Evolutionary conservation across 768 basidiomycete genomes (phyloP), one percentile per base, ranked within the genome.

Genomic region (Filobasidium wieringae): DNA sequence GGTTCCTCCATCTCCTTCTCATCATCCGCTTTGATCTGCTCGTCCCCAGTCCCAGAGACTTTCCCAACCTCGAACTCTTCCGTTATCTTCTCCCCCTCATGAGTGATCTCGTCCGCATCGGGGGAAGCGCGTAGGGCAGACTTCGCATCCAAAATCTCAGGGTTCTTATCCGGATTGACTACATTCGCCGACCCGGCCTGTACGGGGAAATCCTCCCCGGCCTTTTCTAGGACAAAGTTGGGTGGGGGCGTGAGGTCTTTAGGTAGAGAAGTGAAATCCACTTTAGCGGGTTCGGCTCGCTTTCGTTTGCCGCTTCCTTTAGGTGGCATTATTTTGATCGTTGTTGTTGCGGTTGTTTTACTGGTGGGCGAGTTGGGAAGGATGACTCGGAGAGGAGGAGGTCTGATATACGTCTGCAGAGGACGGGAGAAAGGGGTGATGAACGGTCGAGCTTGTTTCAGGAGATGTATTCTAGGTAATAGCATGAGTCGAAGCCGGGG

Each of bases 101-200:
- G 22, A 4, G 4, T 5, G 11, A 11, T 3, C 19, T 55, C 54
- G 17, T 55, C 54, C 8, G 54, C 59, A 34, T 61, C 59, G 5
- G 59, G 59, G 26, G 37, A 41, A 2, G 59, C 59, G 22, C 59
- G 53, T 12, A 61, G 55, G 2, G 59, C 59, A 1, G 53, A 41
- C 12, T 47, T 30, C 12, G 54, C 59, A 34, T 61, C 59, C 1
- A 61, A 3, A 29, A 61, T 57, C 6, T 55, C 59, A 1, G 33
- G 43, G 32, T 61, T 61, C 7, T 36, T 12, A 33, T 61, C 59
- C 27, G 59, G 59, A 32, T 61, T 56, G 24, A 22, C 17, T 5
- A 17, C 11, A 22, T 17, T 15, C 5, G 15, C 22, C 3, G 4
- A 4, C 17, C 11, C 22, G 37, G 22, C 22, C 11, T 40, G 37